Evolutionary conservation across 352 stramenopile species (phyloP), one percentile per base, ranked within the genome.

Genomic region (Pythium brachiatum): DNA sequence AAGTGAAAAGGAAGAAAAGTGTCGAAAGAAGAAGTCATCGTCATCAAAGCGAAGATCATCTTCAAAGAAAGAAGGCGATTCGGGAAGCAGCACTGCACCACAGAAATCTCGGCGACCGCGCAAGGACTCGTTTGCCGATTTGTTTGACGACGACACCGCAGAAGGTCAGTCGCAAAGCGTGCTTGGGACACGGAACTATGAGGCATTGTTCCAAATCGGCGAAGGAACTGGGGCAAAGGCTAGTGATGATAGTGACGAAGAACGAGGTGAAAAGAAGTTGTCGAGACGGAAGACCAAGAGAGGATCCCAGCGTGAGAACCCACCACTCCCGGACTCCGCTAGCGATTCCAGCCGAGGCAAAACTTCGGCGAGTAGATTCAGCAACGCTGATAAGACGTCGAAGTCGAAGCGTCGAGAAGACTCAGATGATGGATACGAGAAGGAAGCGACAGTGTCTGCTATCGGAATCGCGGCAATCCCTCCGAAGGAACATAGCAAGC

Each of bases 71-170:
- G 26, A 27, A 29, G 55, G 23, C 25, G 31, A 57, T 64, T 65
- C 34, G 60, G 56, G 9, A 64, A 53, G 31, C 34, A 38, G 12
- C 26, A 26, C 13, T 16, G 68, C 34, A 0, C 3, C 16, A 12
- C 53, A 60, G 23, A 58, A 50, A 5, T 39, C 16, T 27, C 57
- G 43, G 0, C 57, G n/a, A 9, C 73, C 75, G 25, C 79, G 77
- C 13, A 77, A 75, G 52, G 80, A 91, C 62, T 93, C 83, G 1
- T 93, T 93, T 75, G 83, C 80, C 12, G 74, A 73, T 64, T 48
- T 93, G 43, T 93, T 93, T 66, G 83, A 90, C 11, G 79, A 88
- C 32, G 73, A 69, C 63, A 51, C 62, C 0, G 48, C 47, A 5
- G 47, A 57, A 16, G 46, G n/a, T 15, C n/a, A 32, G 7, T 5